Conservation (phyloP, 768 basidiomycete genomes). For the Tricholoma saponaceum region DNA sequence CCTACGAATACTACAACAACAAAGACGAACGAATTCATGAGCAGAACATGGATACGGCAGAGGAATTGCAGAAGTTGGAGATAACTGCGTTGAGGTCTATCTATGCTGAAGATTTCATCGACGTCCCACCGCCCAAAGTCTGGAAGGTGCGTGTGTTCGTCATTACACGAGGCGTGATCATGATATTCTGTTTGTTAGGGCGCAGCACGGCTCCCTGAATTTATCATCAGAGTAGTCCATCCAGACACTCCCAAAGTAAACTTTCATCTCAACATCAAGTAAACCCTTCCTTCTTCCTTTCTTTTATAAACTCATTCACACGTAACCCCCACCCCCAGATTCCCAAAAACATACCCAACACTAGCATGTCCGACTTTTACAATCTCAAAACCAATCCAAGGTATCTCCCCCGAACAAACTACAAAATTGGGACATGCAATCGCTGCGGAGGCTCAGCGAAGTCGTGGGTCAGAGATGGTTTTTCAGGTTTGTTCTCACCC, state of each 20-base stretch:
- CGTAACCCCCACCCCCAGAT: constrained; percentile 44
- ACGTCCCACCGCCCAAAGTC: constrained; percentile 69
- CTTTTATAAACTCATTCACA: neutral
- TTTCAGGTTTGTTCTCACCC: constrained; percentile 51
- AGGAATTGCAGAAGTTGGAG: constrained; percentile 64
- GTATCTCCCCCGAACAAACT: constrained; percentile 55
- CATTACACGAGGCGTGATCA: no score
- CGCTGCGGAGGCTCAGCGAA: constrained; percentile 60
- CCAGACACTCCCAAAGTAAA: constrained; percentile 59
- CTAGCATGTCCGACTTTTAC: constrained; percentile 66
- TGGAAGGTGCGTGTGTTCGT: constrained; percentile 61
- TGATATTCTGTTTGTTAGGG: no score
- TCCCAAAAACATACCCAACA: constrained; percentile 80
- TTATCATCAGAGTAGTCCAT: constrained; percentile 68
- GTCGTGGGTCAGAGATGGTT: constrained; percentile 71
- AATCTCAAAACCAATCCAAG: constrained; percentile 61
- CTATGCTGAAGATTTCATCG: constrained; percentile 73
- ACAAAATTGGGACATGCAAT: constrained; percentile 54
- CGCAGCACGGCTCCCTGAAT: constrained; percentile 68
- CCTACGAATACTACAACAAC: neutral
- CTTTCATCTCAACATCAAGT: constrained; percentile 72
- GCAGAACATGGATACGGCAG: constrained; percentile 61
- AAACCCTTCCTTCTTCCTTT: constrained; percentile 18
- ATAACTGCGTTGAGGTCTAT: constrained; percentile 79
- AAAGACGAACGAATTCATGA: neutral